Evolutionary conservation across 768 basidiomycete genomes (phyloP), one percentile per base, ranked within the genome.

Genomic region (Kwoniella newhampshirensis): DNA sequence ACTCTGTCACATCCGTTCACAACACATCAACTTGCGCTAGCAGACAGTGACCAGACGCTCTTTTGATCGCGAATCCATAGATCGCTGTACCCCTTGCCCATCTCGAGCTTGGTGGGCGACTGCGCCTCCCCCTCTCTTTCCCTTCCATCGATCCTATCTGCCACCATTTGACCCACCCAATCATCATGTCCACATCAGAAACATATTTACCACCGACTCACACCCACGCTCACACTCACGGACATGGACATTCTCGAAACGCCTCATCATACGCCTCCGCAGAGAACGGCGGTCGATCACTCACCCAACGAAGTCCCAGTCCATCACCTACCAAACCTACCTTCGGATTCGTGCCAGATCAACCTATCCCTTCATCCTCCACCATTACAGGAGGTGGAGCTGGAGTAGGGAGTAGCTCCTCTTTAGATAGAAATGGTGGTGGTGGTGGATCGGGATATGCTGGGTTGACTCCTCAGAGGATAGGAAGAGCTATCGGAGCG

Each of bases 401-500:
- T 25, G 27, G 37, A 43, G 39, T 20, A 18, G 50, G 7, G 21
- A n/a, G 17, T 7, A 18, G 40, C 18, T 5, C 8, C 8, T n/a
- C 23, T 8, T 12, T 51, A 30, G 47, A 49, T 21, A 49, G 48
- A 36, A 4, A 32, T 20, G 37, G 36, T 40, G 21, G 8, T 25
- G 36, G 32, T 37, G 20, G 18, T 35, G 36, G 21, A 39, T 12
- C 23, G 27, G 48, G 56, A 9, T 51, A 15, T 32, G 21, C 0
- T 20, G 42, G 43, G 13, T 25, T 58, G 20, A 58, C 56, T 4
- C 56, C 56, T 18, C 48, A 60, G 27, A 51, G 54, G 17, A 49
- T 74, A 17, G 65, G 63, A 8, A 65, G 51, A 39, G 66, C 67
- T 4, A 66, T 71, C 12, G 67, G 56, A 17, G 51, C 59, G 17